phyloP scores from a whole-genome alignment of 331 rosid species.

The Pyrus hybrid region DNA sequence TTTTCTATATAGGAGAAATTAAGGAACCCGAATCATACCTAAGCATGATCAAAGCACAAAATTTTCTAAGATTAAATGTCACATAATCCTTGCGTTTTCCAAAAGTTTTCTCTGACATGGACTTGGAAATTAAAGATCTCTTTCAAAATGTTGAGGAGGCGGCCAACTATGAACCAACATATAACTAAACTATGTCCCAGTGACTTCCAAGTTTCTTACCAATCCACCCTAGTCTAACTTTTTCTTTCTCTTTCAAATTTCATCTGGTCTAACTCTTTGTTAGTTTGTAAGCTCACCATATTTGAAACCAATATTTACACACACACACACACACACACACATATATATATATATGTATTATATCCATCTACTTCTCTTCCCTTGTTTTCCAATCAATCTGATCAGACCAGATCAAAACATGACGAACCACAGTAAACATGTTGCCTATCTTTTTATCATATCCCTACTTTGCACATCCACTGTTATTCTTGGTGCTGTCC shows the following conservation, averaged over 20 bases:
- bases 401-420: slow-evolving; percentile 9
- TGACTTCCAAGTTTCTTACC: slow-evolving; percentile 38
- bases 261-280: background rate
- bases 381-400: slow-evolving; percentile 10
- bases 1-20: no score
- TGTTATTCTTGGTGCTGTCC: slow-evolving; percentile 29
- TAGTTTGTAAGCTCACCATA: background rate
- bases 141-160: background rate
- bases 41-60: slow-evolving; percentile 2
- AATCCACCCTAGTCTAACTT: slow-evolving; percentile 14
- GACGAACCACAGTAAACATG: slow-evolving; percentile 40
- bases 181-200: slow-evolving; percentile 16
- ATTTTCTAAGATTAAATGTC: background rate
- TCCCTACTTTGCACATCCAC: slow-evolving; percentile 41
- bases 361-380: slow-evolving; percentile 3
- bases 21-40: background rate
- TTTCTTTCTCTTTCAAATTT: background rate
- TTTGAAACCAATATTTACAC: background rate
- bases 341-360: no score
- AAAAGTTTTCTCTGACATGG: background rate
- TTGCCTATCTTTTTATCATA: slow-evolving; percentile 44
- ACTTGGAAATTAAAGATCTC: background rate
- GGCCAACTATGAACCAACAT: slow-evolving; percentile 48
- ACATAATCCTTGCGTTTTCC: background rate
- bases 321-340: no score